Percentiles rank a stretch among this genome's conserved stretches.
These are phyloP conservation scores for Dryas alaskensis DNA, from an alignment of 306 rosid species.

Conservation along the genomic window DNA sequence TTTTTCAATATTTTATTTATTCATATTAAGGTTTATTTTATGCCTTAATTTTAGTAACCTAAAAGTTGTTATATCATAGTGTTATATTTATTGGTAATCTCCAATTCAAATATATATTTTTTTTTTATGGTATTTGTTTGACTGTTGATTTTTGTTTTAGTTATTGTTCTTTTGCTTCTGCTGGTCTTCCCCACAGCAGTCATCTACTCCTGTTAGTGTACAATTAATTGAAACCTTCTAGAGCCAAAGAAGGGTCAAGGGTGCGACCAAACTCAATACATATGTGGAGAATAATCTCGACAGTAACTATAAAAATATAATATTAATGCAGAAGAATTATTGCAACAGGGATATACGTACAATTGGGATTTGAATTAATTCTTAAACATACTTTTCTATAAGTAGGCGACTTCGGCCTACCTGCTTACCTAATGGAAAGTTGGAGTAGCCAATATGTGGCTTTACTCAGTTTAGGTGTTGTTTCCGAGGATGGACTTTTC, in stretches of 20 bases:
- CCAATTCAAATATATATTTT: too few species aligned
- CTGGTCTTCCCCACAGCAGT: too few species aligned
- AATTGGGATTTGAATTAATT: neutral
- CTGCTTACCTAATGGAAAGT: neutral
- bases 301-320: too few species aligned
- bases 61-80: too few species aligned
- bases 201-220: too few species aligned
- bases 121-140: too few species aligned
- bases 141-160: too few species aligned
- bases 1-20: too few species aligned
- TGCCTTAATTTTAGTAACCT: too few species aligned
- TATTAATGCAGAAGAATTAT: neutral
- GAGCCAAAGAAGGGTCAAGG: neutral
- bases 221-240: neutral
- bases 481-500: slow-evolving; percentile 16
- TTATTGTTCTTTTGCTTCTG: too few species aligned
- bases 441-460: neutral
- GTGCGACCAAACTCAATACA: neutral
- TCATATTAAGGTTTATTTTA: too few species aligned
- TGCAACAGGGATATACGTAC: neutral
- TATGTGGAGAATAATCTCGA: neutral
- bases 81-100: too few species aligned
- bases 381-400: neutral
- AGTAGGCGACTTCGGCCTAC: neutral
- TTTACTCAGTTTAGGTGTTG: neutral